Percentiles rank a stretch among this genome's conserved stretches.
phyloP scores from a whole-genome alignment of 495 filamentous ascomycete species.

The Penicillium verhagenii region DNA sequence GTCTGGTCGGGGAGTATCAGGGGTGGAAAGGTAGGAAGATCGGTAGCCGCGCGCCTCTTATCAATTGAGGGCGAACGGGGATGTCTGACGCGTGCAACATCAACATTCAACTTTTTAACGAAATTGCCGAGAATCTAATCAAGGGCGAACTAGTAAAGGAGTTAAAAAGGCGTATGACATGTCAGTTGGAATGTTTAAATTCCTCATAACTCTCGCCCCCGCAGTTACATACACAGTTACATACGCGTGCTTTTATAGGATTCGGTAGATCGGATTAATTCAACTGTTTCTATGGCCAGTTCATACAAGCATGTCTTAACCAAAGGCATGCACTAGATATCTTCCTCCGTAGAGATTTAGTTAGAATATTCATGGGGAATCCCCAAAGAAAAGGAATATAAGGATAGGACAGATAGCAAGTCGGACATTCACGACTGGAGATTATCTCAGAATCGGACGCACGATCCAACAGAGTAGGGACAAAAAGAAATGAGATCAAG shows the following conservation, averaged over 20 bases:
- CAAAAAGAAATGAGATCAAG: background rate
- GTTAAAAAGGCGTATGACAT: constrained; percentile 2
- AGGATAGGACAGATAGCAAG: background rate
- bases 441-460: background rate
- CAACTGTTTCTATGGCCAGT: background rate
- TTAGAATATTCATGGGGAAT: background rate
- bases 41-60: constrained; percentile 34
- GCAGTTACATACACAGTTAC: constrained; percentile 3
- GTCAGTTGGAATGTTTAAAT: constrained; percentile 23
- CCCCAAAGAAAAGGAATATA: background rate
- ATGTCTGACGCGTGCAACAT: constrained; percentile 35
- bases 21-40: constrained; percentile 29
- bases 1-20: constrained; percentile 22
- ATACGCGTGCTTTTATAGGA: constrained; percentile 8
- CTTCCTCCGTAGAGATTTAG: background rate
- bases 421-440: background rate
- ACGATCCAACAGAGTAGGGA: background rate
- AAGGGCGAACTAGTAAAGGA: constrained; percentile 9
- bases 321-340: background rate
- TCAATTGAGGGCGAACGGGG: constrained; percentile 28
- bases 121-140: constrained; percentile 5
- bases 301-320: background rate
- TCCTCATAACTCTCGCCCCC: constrained; percentile 12
- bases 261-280: background rate
- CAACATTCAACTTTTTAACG: constrained; percentile 15